These are phyloP conservation scores for Venustampulla echinocandica DNA, from an alignment of 495 filamentous ascomycete genomes.

Conservation along the genomic window DNA sequence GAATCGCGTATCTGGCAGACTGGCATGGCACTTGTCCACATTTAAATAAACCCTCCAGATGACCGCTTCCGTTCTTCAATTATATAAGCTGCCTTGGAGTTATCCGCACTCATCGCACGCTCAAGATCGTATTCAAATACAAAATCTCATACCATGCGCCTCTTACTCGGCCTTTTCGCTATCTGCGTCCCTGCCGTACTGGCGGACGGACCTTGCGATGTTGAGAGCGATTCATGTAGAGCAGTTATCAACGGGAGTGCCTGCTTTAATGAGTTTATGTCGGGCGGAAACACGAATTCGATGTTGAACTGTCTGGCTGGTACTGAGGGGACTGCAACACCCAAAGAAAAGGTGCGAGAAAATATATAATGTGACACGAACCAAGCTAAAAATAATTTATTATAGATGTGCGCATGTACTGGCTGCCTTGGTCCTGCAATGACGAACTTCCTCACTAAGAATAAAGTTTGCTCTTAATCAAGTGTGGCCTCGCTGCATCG, in stretches of 20 bases:
- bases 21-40: not conserved
- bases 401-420: conserved; percentile 9
- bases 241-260: conserved; percentile 9
- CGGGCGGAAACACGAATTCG: conserved; percentile 1
- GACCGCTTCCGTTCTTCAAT: not conserved
- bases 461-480: conserved; percentile 9
- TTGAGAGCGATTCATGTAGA: conserved; percentile 3
- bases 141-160: not conserved
- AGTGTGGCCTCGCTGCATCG: too few species aligned
- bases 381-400: not conserved
- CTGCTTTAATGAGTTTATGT: conserved; percentile 8
- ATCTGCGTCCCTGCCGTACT: not conserved
- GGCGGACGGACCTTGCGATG: conserved; percentile 3
- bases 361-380: not conserved
- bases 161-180: conserved; percentile 3
- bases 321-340: conserved; percentile 4
- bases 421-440: conserved; percentile 5
- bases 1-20: not conserved
- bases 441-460: conserved; percentile 1
- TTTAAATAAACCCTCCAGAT: not conserved
- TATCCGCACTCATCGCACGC: not conserved
- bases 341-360: conserved; percentile 4
- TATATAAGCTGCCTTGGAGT: not conserved
- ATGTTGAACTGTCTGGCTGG: conserved; percentile 8
- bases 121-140: not conserved